Percentiles rank a stretch among this genome's conserved stretches.
These are phyloP conservation scores for Sclerotinia subarctica DNA, from an alignment of 2,329 filamentous ascomycete genomes.

Conservation along the genomic window DNA sequence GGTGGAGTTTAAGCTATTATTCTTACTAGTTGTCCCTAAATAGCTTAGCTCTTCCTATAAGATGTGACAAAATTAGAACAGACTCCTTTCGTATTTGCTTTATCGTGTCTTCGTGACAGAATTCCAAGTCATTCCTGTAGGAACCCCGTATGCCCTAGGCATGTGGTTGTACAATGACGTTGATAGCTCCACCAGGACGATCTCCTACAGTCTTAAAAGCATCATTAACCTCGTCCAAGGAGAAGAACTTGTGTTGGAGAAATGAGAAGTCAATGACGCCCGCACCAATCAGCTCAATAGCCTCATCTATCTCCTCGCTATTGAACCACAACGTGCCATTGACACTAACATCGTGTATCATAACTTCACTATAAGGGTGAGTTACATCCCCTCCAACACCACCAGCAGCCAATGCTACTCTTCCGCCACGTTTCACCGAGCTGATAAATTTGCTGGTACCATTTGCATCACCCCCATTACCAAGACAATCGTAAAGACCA, in stretches of 20 bases:
- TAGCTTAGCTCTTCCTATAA: too few relatives aligned
- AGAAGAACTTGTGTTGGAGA: not conserved
- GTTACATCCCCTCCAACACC: not conserved
- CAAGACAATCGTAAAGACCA: slow-evolving; percentile 5
- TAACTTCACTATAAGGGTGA: not conserved
- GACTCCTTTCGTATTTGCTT: too few relatives aligned
- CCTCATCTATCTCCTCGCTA: not conserved
- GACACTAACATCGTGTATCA: not conserved
- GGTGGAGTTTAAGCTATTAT: too few relatives aligned
- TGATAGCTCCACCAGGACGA: not conserved
- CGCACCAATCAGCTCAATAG: not conserved
- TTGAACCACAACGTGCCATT: not conserved
- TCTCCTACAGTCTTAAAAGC: not conserved
- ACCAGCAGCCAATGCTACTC: not conserved
- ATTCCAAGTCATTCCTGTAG: too few relatives aligned
- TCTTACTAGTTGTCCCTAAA: too few relatives aligned
- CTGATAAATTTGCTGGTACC: not conserved
- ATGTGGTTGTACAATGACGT: not conserved
- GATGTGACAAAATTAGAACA: too few relatives aligned
- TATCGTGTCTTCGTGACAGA: too few relatives aligned
- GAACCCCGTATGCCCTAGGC: not conserved
- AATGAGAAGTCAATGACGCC: slow-evolving; percentile 1
- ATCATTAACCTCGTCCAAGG: not conserved
- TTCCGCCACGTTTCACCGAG: not conserved
- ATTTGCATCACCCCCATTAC: not conserved